Base-by-base conservation (phyloP, 805 yeast genomes). In the Pichia gijzeniarum region DNA sequence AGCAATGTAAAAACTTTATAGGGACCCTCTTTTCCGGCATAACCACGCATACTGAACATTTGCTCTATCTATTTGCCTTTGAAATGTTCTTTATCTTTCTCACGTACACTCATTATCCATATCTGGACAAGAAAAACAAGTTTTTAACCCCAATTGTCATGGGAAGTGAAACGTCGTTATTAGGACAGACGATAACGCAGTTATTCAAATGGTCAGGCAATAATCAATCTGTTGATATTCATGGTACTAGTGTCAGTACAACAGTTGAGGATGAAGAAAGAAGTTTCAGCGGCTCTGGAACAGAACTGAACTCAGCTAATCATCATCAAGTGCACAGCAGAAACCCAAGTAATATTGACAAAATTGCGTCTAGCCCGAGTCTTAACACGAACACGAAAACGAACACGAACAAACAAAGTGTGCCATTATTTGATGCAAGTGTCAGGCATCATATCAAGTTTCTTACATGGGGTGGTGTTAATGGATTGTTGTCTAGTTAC, bases 381-480 rank as follows among this genome's bases (percentile, higher is more conserved):
- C n/a, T n/a, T n/a, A 35, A 28, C 35, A 32, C 3, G 7, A 31
- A 13, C n/a, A 33, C 12, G 16, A 33, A 16, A 22, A 27, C 1
- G 13, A 10, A 18, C 30, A 34, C 17, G 4, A 20, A 4, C 14
- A 20, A 4, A 13, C 10, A 35, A 4, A 21, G 12, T 21, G 6
- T 17, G 30, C 16, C 10, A 25, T 10, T 7, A 25, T 30, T 12
- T 16, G 31, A 33, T 8, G 32, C 34, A 6, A 55, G 51, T 38
- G 30, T 57, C 3, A 55, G 48, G 30, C 61, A 58, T 41, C 66
- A 60, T 41, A 50, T 65, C 44, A 80, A 80, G 54, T 80, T 80
- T 51, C 55, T 69, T 46, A 56, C 72, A 2, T 80, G 85, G 85
- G 87, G 87, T 16, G 59, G 69, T 12, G 62, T 80, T 38, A 79